Conservation (phyloP, 139 green algal species). For the Chlorella vulgaris region DNA sequence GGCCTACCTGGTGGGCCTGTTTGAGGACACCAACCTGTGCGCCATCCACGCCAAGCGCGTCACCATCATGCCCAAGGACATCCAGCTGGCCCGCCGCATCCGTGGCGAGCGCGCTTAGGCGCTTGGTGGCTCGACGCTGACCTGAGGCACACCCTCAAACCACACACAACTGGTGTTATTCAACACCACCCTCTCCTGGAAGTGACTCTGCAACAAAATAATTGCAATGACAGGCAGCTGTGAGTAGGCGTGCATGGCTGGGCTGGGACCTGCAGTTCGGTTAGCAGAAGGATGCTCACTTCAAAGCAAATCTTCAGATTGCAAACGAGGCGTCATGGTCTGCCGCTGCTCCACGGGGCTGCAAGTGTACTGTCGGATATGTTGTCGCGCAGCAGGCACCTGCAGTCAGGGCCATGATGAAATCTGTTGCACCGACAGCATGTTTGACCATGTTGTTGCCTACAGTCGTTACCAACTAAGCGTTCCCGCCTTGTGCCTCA, state of each 20-base stretch:
- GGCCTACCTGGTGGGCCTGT: slow-evolving; percentile 98
- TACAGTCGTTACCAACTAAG: no score
- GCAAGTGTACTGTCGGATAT: no score
- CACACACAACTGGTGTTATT: slow-evolving; percentile 2
- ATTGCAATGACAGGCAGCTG: background rate
- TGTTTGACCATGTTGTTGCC: no score
- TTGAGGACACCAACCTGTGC: slow-evolving; percentile 98
- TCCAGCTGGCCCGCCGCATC: slow-evolving; percentile 74
- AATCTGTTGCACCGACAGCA: no score
- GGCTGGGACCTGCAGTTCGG: no score
- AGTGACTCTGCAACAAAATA: background rate
- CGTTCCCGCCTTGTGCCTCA: no score
- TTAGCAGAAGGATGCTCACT: background rate
- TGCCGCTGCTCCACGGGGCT: no score
- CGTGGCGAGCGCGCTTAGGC: slow-evolving; percentile 61
- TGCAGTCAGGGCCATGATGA: no score
- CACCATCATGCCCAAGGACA: slow-evolving; percentile 82
- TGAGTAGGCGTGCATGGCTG: background rate
- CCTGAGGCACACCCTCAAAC: background rate
- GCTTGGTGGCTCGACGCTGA: no score
- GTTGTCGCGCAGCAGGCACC: no score
- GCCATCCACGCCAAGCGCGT: slow-evolving; percentile 97
- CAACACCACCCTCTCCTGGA: background rate
- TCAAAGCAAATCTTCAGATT: no score
- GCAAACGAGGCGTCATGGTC: no score